phyloP scores from a whole-genome alignment of 2,329 filamentous ascomycete species.

The Knufia petricola region DNA sequence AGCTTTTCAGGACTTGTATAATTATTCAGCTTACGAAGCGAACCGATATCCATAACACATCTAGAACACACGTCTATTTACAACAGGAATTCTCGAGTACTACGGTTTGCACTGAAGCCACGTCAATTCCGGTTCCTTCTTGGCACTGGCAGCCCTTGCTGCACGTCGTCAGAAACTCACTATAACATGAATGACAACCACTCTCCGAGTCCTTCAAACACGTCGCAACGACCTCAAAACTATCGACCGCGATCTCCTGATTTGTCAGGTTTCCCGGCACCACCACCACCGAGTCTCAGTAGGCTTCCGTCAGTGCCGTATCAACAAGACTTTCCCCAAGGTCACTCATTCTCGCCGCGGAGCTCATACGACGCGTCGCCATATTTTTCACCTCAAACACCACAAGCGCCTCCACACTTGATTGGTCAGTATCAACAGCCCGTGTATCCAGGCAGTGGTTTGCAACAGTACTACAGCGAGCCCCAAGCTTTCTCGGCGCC shows the following conservation, averaged over 20 bases:
- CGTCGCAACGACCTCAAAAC: constrained; percentile 8
- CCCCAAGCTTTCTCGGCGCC: neutral
- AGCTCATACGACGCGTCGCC: constrained; percentile 38
- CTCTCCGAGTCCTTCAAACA: constrained; percentile 11
- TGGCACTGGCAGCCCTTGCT: constrained; percentile 1
- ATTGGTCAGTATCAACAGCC: constrained; percentile 10
- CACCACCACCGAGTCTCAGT: constrained; percentile 28
- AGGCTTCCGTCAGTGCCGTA: constrained; percentile 26
- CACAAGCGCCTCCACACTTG: constrained; percentile 20
- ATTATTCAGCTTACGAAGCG: neutral
- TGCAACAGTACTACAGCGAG: constrained; percentile 1
- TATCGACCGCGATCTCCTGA: constrained; percentile 42
- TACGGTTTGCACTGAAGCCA: neutral
- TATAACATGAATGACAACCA: constrained; percentile 5
- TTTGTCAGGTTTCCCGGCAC: constrained; percentile 39
- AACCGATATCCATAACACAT: no score
- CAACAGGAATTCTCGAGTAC: neutral
- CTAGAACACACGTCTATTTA: neutral
- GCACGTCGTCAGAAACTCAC: neutral
- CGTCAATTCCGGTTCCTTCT: neutral
- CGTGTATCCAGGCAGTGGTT: neutral
- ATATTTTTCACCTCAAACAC: constrained; percentile 32
- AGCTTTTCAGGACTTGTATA: neutral
- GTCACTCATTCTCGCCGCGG: constrained; percentile 28
- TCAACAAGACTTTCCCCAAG: constrained; percentile 21